These are phyloP conservation scores for Apiospora sp. DNA, from an alignment of 2,329 filamentous ascomycete genomes.

Conservation along the genomic window DNA sequence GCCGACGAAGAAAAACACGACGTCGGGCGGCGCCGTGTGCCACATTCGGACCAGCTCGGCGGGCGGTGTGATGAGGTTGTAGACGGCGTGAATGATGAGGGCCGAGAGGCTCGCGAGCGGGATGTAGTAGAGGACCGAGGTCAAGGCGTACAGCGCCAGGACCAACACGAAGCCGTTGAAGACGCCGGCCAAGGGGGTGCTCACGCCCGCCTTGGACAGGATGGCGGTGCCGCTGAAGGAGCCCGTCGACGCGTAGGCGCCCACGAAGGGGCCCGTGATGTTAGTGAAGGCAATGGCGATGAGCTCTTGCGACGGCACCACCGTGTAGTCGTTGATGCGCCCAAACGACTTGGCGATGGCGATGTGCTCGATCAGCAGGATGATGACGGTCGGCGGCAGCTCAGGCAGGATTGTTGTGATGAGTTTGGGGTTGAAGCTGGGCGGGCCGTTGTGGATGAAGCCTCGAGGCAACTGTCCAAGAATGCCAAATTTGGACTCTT, in stretches of 20 bases:
- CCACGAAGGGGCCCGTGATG: conserved; percentile 88
- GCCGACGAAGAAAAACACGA: conserved; percentile 91
- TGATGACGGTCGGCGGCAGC: conserved; percentile 86
- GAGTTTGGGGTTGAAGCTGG: conserved; percentile 70
- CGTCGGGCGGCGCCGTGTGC: conserved; percentile 88
- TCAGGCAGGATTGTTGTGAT: conserved; percentile 74
- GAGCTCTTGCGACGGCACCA: conserved; percentile 94
- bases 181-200: conserved; percentile 88
- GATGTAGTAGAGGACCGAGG: conserved; percentile 93
- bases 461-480: conserved; percentile 82
- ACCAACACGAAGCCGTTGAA: conserved; percentile 88
- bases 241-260: conserved; percentile 90
- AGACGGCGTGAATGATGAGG: conserved; percentile 95
- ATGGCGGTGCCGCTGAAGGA: conserved; percentile 97
- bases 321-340: conserved; percentile 95
- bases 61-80: conserved; percentile 89
- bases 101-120: conserved; percentile 81
- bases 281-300: conserved; percentile 94
- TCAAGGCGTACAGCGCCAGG: conserved; percentile 87
- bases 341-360: conserved; percentile 98
- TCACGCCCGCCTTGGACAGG: conserved; percentile 94
- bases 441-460: conserved; percentile 81
- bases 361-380: conserved; percentile 94
- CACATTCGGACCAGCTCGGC: conserved; percentile 96
- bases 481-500: conserved; percentile 75